Evolutionary conservation across 2,329 filamentous ascomycete species (phyloP), one percentile per base, ranked within the genome.

Genomic region (Neopestalotiopsis rosae): DNA sequence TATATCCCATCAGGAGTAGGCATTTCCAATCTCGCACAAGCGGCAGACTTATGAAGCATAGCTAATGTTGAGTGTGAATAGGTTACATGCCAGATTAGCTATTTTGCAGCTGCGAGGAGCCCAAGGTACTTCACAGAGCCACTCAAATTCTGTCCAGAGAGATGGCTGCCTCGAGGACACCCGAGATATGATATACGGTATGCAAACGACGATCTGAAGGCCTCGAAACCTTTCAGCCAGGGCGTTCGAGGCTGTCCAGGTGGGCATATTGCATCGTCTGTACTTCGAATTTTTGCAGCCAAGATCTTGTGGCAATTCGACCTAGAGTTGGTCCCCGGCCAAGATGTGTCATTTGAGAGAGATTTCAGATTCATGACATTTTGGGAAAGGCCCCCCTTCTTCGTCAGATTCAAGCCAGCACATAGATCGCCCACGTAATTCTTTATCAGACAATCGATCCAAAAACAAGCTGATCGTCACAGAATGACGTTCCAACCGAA

Each of bases 1-100:
- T 74, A 75, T 42, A 68, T 76, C 10, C 70, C 74, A 5, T 71
- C 73, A 65, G 74, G 73, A 10, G 73, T 75, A 69, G 67, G 71
- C 67, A n/a, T 28, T 52, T 69, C 28, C 3, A 61, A n/a, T 62
- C 24, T 20, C 5, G 58, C 24, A 61, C 61, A 63, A 40, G 61
- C n/a, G 42, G 49, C 1, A 24, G 12, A 4, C 68, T 32, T 2
- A 28, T 63, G 61, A 13, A 58, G 40, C 17, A 38, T 69, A 59
- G 6, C 13, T 67, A 10, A 67, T 65, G 0, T 62, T 45, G 20
- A 63, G 58, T 10, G 12, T 64, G 5, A 66, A 40, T 14, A 38
- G 12, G 38, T 67, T 17, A 68, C 40, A 52, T 32, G 17, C 38
- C 10, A 64, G 17, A 67, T 28, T 66, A 66, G 68, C 58, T 63